These are phyloP conservation scores for Psidium friedrichsthalianum DNA, from an alignment of 345 rosid species.

Conservation along the genomic window DNA sequence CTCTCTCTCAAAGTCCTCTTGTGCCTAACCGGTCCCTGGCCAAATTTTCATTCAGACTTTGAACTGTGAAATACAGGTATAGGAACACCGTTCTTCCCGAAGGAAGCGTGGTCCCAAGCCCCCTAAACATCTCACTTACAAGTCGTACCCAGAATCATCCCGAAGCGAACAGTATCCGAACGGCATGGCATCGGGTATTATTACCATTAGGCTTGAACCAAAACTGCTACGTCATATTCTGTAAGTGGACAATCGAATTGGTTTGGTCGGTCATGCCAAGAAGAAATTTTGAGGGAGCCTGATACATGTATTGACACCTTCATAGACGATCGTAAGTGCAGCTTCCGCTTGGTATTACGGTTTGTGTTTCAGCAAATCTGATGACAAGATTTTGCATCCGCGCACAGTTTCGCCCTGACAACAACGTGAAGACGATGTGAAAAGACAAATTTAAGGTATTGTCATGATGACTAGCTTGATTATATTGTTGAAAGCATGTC, in stretches of 20 bases:
- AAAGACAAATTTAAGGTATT: slow-evolving; percentile 97
- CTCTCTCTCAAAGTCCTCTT: background rate
- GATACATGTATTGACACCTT: background rate
- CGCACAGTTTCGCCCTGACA: slow-evolving; percentile 3
- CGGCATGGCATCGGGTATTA: background rate
- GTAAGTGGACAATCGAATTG: background rate
- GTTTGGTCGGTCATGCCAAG: background rate
- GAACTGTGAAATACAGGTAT: background rate
- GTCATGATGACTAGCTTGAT: slow-evolving; percentile 58
- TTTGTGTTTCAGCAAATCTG: background rate
- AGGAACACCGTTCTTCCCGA: background rate
- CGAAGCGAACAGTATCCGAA: background rate
- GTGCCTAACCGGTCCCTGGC: slow-evolving; percentile 8
- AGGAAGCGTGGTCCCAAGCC: background rate
- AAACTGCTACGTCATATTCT: background rate
- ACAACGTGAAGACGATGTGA: slow-evolving; percentile 57
- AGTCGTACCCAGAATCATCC: background rate
- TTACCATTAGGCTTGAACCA: background rate
- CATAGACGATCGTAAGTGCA: background rate
- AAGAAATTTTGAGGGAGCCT: background rate
- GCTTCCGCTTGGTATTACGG: background rate
- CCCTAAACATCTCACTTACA: background rate
- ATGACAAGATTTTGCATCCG: background rate
- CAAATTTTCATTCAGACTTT: background rate
- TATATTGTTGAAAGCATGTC: slow-evolving; percentile 29